These are phyloP conservation scores for Dispira parvispora DNA, from an alignment of 192 early-diverging fungal genomes.

Conservation along the genomic window DNA sequence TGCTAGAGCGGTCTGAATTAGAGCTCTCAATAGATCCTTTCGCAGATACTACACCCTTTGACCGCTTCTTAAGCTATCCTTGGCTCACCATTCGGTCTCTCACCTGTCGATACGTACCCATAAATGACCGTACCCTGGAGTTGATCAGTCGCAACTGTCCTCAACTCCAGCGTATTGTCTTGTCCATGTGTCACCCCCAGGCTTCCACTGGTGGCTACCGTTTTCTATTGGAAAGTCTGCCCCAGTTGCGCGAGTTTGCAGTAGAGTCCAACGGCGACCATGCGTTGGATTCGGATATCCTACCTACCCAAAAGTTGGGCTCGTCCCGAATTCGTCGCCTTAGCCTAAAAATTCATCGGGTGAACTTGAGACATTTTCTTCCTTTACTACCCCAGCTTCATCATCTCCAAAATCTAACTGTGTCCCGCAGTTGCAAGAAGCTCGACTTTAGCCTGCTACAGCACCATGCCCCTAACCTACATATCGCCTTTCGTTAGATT, in stretches of 20 bases:
- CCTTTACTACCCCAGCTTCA: background rate
- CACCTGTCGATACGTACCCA: background rate
- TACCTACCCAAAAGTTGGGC: background rate
- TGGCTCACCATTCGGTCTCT: background rate
- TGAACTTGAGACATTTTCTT: background rate
- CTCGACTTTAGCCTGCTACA: background rate
- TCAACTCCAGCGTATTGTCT: background rate
- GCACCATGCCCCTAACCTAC: background rate
- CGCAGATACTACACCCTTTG: background rate
- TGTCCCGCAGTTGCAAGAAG: background rate
- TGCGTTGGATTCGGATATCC: background rate
- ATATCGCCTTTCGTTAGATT: background rate
- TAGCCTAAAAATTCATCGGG: background rate
- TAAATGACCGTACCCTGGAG: background rate
- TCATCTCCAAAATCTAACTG: background rate
- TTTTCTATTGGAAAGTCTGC: background rate
- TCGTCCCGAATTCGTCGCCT: background rate
- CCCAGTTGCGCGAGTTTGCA: background rate
- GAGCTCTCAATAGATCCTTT: background rate
- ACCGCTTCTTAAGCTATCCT: background rate
- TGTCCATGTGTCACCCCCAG: background rate
- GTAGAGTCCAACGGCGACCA: background rate
- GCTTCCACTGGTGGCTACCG: background rate
- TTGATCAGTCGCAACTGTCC: background rate
- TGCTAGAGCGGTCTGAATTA: background rate